Percentiles rank a stretch among this genome's conserved stretches.
Conservation (phyloP, 2,329 filamentous ascomycete species). For the Verticillium nonalfalfae region DNA sequence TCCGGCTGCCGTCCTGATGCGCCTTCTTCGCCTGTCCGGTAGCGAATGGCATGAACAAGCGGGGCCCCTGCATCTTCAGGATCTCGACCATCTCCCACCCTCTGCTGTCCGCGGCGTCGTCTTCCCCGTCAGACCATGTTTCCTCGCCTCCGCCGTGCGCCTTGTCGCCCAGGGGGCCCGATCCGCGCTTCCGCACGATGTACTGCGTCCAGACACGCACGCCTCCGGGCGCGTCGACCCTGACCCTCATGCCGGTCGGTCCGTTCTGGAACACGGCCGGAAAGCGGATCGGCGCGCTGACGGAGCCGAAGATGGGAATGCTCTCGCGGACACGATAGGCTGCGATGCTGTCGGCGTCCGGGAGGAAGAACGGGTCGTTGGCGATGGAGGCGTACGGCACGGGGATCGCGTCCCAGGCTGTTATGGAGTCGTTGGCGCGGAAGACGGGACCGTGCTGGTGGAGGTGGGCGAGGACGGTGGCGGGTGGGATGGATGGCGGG, state of each 20-base stretch:
- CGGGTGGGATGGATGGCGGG: slow-evolving; percentile 29
- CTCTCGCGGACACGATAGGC: slow-evolving; percentile 23
- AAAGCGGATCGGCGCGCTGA: slow-evolving; percentile 30
- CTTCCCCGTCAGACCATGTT: slow-evolving; percentile 5
- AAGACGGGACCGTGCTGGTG: slow-evolving; percentile 35
- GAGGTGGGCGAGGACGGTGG: slow-evolving; percentile 28
- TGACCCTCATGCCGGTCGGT: slow-evolving; percentile 31
- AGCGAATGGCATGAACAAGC: slow-evolving; percentile 28
- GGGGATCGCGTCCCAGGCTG: slow-evolving; percentile 25
- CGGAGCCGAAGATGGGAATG: slow-evolving; percentile 30
- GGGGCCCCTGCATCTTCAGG: slow-evolving; percentile 23
- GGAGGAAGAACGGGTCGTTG: slow-evolving; percentile 34
- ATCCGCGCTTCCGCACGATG: slow-evolving; percentile 13
- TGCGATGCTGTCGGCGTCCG: slow-evolving; percentile 23
- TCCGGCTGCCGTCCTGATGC: slow-evolving; percentile 22
- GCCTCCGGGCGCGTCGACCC: slow-evolving; percentile 34
- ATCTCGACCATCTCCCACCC: slow-evolving; percentile 26
- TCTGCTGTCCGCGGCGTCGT: slow-evolving; percentile 9
- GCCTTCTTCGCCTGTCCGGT: slow-evolving; percentile 18
- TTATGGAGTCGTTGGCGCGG: slow-evolving; percentile 29
- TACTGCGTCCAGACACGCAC: slow-evolving; percentile 34
- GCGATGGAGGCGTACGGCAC: slow-evolving; percentile 24
- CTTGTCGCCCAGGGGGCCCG: slow-evolving; percentile 3
- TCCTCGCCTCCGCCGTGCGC: slow-evolving; percentile 5
- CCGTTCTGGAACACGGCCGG: slow-evolving; percentile 37